Base-by-base conservation (phyloP, 2,329 filamentous ascomycete genomes). In the Fusarium bulbicola region DNA sequence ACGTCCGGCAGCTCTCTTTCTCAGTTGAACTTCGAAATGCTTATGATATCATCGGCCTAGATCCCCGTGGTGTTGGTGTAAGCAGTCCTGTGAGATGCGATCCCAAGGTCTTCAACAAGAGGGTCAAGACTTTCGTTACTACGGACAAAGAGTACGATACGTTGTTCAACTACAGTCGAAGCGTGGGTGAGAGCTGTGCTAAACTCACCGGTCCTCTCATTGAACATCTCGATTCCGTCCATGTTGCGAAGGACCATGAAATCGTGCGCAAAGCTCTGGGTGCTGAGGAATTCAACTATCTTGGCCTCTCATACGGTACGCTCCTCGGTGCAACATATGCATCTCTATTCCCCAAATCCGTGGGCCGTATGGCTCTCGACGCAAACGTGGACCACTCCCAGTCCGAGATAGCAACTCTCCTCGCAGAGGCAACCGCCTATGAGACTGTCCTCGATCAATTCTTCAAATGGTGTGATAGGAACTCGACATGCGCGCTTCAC, bases 31-130 rank as follows among this genome's bases (percentile, higher is more conserved):
- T 78, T 10, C 40, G 70, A 2, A 67, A 76, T 16, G 68, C 80
- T 40, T 85, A 81, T 65, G 83, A 85, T 42, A 80, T 85, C 24
- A 81, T 86, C 40, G 82, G 83, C 0, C 84, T 85, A 34, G 84
- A 86, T 52, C 83, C 84, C 1, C 80, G 84, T 1, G 84, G 83
- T 1, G 82, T 84, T 6, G 83, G 83, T 26, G 78, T 80, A 16
- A 85, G 84, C 9, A 82, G 81, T 1, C 78, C 79, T 0, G 78
- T 85, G 20, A 80, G 77, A 28, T 85, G 84, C 64, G 85, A 85
- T 30, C 74, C 75, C 3, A 66, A 78, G 11, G 47, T 74, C 15
- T 78, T 66, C 42, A 77, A 77, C 32, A 54, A 73, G 5, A 60
- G 72, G 2, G 67, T 75, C 42, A 53, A 64, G 18, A 66, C 66